phyloP scores from a whole-genome alignment of 352 stramenopile species.

The Halophytophthora batemanensis region DNA sequence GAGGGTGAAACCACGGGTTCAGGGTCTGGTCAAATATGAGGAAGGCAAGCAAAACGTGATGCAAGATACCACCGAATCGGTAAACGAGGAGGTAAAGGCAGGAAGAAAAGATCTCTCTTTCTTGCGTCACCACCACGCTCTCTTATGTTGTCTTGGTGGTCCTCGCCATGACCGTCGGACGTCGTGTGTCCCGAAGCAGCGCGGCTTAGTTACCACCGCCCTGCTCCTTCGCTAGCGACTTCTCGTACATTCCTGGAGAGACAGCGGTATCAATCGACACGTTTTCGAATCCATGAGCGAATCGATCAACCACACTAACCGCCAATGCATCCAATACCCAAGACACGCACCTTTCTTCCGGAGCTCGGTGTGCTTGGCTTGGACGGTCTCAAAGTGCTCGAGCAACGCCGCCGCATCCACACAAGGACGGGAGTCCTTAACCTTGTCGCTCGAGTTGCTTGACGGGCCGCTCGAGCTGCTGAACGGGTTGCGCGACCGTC shows the following conservation, averaged over 20 bases:
- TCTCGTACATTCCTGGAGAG: constrained; percentile 53
- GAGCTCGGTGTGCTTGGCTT: constrained; percentile 65
- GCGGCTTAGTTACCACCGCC: constrained; percentile 7
- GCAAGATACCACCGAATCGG: background rate
- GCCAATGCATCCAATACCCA: no score
- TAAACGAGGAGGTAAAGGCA: background rate
- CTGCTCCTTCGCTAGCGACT: constrained; percentile 58
- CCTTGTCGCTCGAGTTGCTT: constrained; percentile 8
- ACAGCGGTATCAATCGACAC: constrained; percentile 2
- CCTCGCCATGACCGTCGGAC: no score
- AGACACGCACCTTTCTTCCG: constrained; percentile 56
- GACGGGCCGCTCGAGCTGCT: constrained; percentile 11
- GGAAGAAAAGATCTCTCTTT: background rate
- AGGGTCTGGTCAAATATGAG: background rate
- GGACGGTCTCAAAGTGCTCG: constrained; percentile 70
- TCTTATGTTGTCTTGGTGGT: no score
- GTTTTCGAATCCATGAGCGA: background rate
- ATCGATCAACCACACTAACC: background rate
- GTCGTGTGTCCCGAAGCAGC: background rate
- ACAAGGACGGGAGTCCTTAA: constrained; percentile 11
- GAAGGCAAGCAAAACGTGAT: no score
- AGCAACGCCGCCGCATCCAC: constrained; percentile 62
- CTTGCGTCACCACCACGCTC: no score
- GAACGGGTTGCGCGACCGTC: constrained; percentile 15
- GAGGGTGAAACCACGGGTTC: background rate